Base-by-base conservation (phyloP, 2,329 filamentous ascomycete species). In the Aspergillus melleus region DNA sequence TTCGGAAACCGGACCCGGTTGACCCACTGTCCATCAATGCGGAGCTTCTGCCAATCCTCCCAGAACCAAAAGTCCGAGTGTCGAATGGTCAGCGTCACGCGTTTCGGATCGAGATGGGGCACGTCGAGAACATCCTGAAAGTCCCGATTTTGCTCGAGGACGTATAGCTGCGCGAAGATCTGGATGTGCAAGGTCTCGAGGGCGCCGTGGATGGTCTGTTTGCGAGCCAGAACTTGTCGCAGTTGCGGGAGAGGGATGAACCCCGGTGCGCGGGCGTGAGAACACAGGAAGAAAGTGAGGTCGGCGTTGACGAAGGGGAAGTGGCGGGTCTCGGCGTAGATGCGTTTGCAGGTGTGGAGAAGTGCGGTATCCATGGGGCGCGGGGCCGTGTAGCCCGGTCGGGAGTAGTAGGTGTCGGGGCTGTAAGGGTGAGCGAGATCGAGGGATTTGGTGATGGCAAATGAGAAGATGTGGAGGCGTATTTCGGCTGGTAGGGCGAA, bases 41-140 rank as follows among this genome's bases (percentile, higher is more conserved):
- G 59, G 6, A 83, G 67, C 2, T 70, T 70, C 4, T 64, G 47
- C 54, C 81, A 73, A 0, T 52, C 0, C 63, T 81, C 78, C 80
- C 79, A 81, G 19, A 53, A 69, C 78, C 79, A 82, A 73, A 80
- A 83, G 61, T 84, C 81, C 2, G 80, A 75, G 59, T 84, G 81
- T 0, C 81, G 76, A 8, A 84, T 74, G 0, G 80, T 83, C 11
- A 84, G 65, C 0, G 75, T 80, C 1, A 84, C 54, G 2, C 60
- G 64, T 1, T 68, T 70, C 0, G 80, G 79, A 6, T 66, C 59
- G 32, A 82, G 73, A 12, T 68, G 56, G 0, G 61, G 64, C 47
- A 67, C 68, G 0, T 22, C 16, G 0, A 80, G 62, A 0, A 80
- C 54, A 0, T 20, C 1, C 6, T 62, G 32, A 1, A 81, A 59